Evolutionary conservation across 345 rosid species (phyloP).

Genomic region (Salix caprea): DNA sequence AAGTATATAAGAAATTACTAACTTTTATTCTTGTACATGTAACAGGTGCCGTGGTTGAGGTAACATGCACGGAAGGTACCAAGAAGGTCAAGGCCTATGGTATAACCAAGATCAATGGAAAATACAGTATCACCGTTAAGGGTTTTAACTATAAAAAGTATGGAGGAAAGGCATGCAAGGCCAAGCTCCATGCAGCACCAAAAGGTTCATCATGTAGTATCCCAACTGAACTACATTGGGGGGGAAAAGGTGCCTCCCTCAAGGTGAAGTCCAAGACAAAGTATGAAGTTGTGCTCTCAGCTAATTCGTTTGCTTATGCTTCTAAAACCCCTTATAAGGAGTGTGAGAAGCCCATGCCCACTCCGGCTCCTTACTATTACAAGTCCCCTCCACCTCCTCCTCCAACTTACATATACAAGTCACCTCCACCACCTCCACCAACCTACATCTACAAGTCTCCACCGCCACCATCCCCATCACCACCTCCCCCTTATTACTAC

Average conservation of each 20-base stretch:
- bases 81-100: slow-evolving; percentile 31
- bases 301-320: slow-evolving; percentile 34
- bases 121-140: slow-evolving; percentile 20
- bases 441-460: slow-evolving; percentile 38
- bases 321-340: slow-evolving; percentile 19
- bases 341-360: slow-evolving; percentile 18
- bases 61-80: slow-evolving; percentile 21
- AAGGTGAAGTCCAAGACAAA: slow-evolving; percentile 25
- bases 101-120: slow-evolving; percentile 24
- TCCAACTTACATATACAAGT: background rate
- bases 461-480: slow-evolving; percentile 21
- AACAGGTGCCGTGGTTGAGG: slow-evolving; percentile 29
- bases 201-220: slow-evolving; percentile 24
- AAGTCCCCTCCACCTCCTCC: slow-evolving; percentile 20
- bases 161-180: slow-evolving; percentile 31
- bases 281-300: slow-evolving; percentile 18
- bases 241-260: slow-evolving; percentile 14
- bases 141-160: slow-evolving; percentile 23
- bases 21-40: background rate
- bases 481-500: slow-evolving; percentile 9
- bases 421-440: slow-evolving; percentile 21
- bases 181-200: slow-evolving; percentile 27
- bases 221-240: slow-evolving; percentile 19
- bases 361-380: slow-evolving; percentile 25
- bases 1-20: background rate